Evolutionary conservation across 345 rosid species (phyloP), one percentile per base, ranked within the genome.

Genomic region (Abelmoschus esculentus): DNA sequence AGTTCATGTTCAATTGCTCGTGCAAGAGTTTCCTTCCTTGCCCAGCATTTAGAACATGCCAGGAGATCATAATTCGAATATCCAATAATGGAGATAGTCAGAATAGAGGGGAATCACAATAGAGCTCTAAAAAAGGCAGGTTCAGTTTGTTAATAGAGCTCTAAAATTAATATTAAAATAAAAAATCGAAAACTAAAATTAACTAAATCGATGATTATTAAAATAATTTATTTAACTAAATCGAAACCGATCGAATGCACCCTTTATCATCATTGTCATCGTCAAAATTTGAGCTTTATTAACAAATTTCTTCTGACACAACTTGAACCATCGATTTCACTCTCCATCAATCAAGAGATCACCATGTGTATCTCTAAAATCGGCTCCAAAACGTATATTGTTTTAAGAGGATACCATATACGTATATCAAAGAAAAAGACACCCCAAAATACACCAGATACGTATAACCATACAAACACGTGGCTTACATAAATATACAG

Each of bases 1-100:
- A 95, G 75, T 34, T 91, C 96, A 68, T 89, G 91, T 79, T 90
- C 96, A 61, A 85, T 56, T 47, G 99, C 99, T 47, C 96, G 90
- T 38, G 82, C 86, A 72, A 91, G 86, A 79, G 88, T 88, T 73
- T 95, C 97, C 72, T 91, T 95, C 75, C 99, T 84, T 5, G 86
- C 53, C 87, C 97, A 91, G 79, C 66, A 61, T 44, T 62, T 62
- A 62, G 56, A 53, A 32, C 59, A 47, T 61, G 71, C 22, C 38
- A 56, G 54, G 17, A 31, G 52, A 47, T 42, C 10, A 58, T 6
- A 42, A 61, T n/a, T 56, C 26, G 29, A 70, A 63, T 7, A 40
- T 11, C 31, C 9, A 9, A n/a, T 67, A 52, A 67, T 7, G 29
- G 26, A 63, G 6, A 42, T 18, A 19, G 19, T 38, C 11, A 7